Evolutionary conservation across 306 rosid genomes (phyloP).

Genomic region (Bauhinia variegata): DNA sequence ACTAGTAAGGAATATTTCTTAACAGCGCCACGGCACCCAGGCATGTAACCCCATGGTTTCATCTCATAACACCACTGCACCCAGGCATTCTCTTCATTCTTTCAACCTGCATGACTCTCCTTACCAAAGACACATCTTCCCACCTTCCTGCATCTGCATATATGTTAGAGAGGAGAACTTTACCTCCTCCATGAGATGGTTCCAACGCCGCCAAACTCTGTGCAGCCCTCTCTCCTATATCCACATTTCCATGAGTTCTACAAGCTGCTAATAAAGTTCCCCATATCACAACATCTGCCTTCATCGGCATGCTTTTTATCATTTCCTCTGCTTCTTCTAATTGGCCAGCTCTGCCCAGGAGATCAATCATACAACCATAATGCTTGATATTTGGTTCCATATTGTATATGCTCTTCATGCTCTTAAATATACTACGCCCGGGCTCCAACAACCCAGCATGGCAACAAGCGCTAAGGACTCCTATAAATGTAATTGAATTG

Average conservation of each 20-base stretch:
- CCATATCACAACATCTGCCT: slow-evolving; percentile 85
- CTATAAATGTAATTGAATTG: slow-evolving; percentile 78
- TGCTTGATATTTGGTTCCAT: slow-evolving; percentile 88
- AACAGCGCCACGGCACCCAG: slow-evolving; percentile 74
- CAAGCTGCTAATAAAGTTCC: slow-evolving; percentile 89
- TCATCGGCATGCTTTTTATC: slow-evolving; percentile 77
- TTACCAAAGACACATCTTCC: slow-evolving; percentile 74
- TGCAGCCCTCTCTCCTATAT: slow-evolving; percentile 84
- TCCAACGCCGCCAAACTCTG: slow-evolving; percentile 60
- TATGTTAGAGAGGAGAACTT: slow-evolving; percentile 77
- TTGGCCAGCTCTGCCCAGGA: slow-evolving; percentile 85
- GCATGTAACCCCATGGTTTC: slow-evolving; percentile 28
- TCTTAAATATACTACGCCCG: slow-evolving; percentile 70
- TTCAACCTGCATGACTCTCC: slow-evolving; percentile 56
- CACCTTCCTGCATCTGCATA: slow-evolving; percentile 84
- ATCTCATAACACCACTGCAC: slow-evolving; percentile 66
- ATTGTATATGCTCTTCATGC: slow-evolving; percentile 66
- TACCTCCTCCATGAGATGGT: slow-evolving; percentile 80
- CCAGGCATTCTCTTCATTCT: slow-evolving; percentile 69
- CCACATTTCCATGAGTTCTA: slow-evolving; percentile 74
- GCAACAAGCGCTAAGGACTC: slow-evolving; percentile 87
- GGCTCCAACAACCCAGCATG: slow-evolving; percentile 79
- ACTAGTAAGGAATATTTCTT: too few species aligned
- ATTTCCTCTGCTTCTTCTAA: slow-evolving; percentile 75
- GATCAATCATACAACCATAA: slow-evolving; percentile 94